These are phyloP conservation scores for Eucalyptus pumila DNA, from an alignment of 345 rosid genomes.

Conservation along the genomic window DNA sequence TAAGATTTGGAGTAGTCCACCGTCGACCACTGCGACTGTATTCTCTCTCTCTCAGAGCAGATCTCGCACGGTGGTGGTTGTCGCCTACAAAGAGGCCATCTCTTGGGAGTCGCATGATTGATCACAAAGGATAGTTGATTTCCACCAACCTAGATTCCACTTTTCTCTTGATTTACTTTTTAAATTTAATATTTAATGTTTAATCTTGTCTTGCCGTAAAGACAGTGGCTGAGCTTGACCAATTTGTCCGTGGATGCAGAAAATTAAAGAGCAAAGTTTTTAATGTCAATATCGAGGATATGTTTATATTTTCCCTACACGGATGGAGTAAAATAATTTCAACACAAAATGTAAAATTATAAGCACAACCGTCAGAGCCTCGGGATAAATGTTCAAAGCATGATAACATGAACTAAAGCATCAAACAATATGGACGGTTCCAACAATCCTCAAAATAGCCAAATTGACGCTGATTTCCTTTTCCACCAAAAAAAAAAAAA, in stretches of 20 bases:
- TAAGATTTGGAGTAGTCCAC: background rate
- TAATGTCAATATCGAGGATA: background rate
- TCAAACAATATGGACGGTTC: background rate
- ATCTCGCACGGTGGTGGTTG: too few species aligned
- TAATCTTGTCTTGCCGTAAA: background rate
- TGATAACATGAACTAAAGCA: background rate
- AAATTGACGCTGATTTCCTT: background rate
- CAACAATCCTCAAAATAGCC: background rate
- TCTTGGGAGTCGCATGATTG: too few species aligned
- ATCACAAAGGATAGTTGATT: too few species aligned
- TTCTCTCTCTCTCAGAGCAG: background rate
- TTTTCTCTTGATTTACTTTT: background rate
- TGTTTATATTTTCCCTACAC: background rate
- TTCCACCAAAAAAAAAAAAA: background rate
- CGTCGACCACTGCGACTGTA: too few species aligned
- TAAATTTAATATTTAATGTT: background rate
- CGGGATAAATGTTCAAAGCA: background rate
- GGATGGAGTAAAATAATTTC: background rate
- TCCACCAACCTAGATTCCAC: background rate
- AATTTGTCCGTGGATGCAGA: background rate
- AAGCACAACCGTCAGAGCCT: background rate
- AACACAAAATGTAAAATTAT: background rate
- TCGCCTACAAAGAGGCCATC: too few species aligned
- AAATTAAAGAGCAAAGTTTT: background rate
- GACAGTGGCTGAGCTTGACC: background rate